These are phyloP conservation scores for Paecilomyces dactylethromorphus DNA, from an alignment of 2,329 filamentous ascomycete genomes.

Conservation along the genomic window DNA sequence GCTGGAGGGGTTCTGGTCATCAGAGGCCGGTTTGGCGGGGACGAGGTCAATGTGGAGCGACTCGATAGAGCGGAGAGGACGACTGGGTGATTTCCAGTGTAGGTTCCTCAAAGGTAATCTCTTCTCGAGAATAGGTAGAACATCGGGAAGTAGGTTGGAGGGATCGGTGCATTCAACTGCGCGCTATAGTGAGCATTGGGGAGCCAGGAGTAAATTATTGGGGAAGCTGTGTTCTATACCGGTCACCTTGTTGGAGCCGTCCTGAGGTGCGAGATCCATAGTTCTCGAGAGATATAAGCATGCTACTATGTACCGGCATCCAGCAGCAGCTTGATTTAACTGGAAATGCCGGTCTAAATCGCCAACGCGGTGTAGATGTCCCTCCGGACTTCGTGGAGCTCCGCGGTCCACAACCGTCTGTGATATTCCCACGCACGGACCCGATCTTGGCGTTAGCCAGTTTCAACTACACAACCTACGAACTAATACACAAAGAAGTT, in stretches of 20 bases:
- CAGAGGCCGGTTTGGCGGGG: conserved; percentile 49
- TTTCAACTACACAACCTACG: neutral
- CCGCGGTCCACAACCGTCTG: neutral
- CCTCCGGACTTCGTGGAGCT: neutral
- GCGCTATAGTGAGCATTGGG: conserved; percentile 14
- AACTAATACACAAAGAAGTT: neutral
- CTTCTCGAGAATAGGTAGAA: conserved; percentile 69
- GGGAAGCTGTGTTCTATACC: conserved; percentile 40
- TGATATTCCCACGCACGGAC: conserved; percentile 5
- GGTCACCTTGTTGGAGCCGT: conserved; percentile 68
- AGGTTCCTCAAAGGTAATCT: conserved; percentile 83
- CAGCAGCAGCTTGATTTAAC: conserved; percentile 9
- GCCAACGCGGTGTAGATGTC: neutral
- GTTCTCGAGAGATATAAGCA: conserved; percentile 19
- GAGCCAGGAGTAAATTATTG: conserved; percentile 3
- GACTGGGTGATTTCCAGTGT: conserved; percentile 92
- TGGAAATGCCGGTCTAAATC: neutral
- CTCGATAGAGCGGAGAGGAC: conserved; percentile 87
- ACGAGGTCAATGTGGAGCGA: conserved; percentile 85
- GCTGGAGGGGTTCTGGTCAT: conserved; percentile 28
- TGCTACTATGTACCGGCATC: conserved; percentile 18
- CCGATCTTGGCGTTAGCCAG: conserved; percentile 6
- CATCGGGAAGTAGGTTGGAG: conserved; percentile 74
- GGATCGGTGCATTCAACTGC: conserved; percentile 95
- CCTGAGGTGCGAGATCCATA: conserved; percentile 36